A percentile compares a stretch with the other conserved stretches of the same genome.
These are phyloP conservation scores for Mycena haematopus DNA, from an alignment of 768 basidiomycete species.

Conservation along the genomic window DNA sequence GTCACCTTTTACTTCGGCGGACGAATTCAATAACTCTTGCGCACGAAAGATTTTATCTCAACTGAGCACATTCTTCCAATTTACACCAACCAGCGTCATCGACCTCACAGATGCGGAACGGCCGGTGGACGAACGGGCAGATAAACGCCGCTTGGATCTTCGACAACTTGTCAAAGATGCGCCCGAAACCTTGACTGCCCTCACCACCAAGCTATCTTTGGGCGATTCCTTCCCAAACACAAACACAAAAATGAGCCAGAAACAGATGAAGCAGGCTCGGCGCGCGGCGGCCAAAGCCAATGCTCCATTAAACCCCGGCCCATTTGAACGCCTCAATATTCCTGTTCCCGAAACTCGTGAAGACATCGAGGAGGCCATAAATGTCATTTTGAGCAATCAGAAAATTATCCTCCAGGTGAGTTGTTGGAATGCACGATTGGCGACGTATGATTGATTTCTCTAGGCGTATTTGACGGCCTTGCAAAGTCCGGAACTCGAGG, in stretches of 20 bases:
- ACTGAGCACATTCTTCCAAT: slow-evolving; percentile 34
- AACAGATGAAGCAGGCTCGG: slow-evolving; percentile 31
- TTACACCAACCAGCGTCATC: slow-evolving; percentile 16
- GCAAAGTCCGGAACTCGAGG: slow-evolving; percentile 8
- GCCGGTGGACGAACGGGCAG: slow-evolving; percentile 18
- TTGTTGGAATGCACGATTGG: slow-evolving; percentile 41
- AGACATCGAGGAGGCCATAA: slow-evolving; percentile 29
- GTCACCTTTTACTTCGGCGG: slow-evolving; percentile 38
- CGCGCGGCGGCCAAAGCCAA: slow-evolving; percentile 19
- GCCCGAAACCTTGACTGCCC: slow-evolving; percentile 10
- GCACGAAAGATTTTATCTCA: slow-evolving; percentile 32
- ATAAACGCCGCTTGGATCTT: slow-evolving; percentile 13
- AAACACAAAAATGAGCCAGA: slow-evolving; percentile 36
- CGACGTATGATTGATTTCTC: background rate
- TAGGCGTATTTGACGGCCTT: slow-evolving; percentile 22
- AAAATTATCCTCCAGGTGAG: slow-evolving; percentile 57
- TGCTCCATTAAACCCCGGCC: slow-evolving; percentile 33
- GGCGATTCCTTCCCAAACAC: background rate
- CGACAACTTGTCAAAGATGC: slow-evolving; percentile 28
- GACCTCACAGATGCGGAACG: slow-evolving; percentile 24
- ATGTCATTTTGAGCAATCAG: slow-evolving; percentile 34
- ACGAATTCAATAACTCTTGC: slow-evolving; percentile 32
- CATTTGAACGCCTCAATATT: slow-evolving; percentile 38
- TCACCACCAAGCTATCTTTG: slow-evolving; percentile 17
- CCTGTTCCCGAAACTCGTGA: slow-evolving; percentile 34